phyloP scores from a whole-genome alignment of 768 basidiomycete genomes.

The Dentipellis sp. region DNA sequence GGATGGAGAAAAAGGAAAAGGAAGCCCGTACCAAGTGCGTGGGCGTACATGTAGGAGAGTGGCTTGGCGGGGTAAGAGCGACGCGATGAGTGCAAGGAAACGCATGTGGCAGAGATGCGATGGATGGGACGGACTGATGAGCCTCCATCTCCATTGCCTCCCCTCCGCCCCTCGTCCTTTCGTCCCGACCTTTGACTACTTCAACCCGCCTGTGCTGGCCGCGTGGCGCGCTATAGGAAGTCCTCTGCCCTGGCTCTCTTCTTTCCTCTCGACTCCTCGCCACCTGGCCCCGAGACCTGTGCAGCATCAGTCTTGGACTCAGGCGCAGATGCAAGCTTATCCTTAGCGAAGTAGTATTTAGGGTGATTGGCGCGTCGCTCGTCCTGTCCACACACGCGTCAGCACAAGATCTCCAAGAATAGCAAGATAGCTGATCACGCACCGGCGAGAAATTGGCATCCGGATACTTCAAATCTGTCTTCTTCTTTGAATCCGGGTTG shows the following conservation, averaged over 20 bases:
- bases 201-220: not conserved
- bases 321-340: slow-evolving; percentile 21
- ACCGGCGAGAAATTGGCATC: slow-evolving; percentile 79
- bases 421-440: slow-evolving; percentile 19
- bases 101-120: slow-evolving; percentile 10
- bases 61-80: slow-evolving; percentile 1
- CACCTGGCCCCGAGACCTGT: slow-evolving; percentile 15
- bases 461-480: slow-evolving; percentile 60
- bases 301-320: slow-evolving; percentile 23
- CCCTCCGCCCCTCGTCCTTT: slow-evolving; percentile 1
- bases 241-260: slow-evolving; percentile 85
- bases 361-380: slow-evolving; percentile 61
- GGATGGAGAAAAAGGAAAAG: slow-evolving; percentile 1
- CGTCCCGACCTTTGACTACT: not conserved
- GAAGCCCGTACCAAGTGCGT: slow-evolving; percentile 16
- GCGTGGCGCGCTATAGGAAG: slow-evolving; percentile 40
- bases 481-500: slow-evolving; percentile 69
- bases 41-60: not conserved
- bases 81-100: slow-evolving; percentile 16
- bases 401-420: not conserved
- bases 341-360: slow-evolving; percentile 50
- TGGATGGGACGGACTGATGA: slow-evolving; percentile 24
- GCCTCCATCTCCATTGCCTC: slow-evolving; percentile 12
- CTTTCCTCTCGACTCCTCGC: slow-evolving; percentile 65
- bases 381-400: slow-evolving; percentile 37